These are phyloP conservation scores for Fusarium sp. DNA, from an alignment of 2,329 filamentous ascomycete species.

Conservation along the genomic window DNA sequence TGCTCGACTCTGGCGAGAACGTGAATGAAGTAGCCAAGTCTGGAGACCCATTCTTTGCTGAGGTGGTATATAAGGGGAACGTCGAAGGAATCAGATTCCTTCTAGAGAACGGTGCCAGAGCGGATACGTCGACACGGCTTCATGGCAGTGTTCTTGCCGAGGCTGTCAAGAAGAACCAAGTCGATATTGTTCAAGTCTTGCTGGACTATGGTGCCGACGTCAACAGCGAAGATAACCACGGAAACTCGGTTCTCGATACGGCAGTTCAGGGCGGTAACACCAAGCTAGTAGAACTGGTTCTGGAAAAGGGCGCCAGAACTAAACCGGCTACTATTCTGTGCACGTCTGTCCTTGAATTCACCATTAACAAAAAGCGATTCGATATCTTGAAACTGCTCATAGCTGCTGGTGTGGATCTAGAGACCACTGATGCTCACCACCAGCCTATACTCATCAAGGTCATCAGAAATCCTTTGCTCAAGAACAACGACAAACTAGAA, in stretches of 20 bases:
- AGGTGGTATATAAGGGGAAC: background rate
- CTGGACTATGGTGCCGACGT: background rate
- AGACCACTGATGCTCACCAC: background rate
- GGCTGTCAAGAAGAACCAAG: background rate
- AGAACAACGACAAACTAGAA: conserved; percentile 2
- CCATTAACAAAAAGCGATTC: background rate
- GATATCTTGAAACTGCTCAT: background rate
- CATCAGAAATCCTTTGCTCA: conserved; percentile 3
- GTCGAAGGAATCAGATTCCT: background rate
- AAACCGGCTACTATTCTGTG: background rate
- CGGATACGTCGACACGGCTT: background rate
- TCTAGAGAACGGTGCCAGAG: background rate
- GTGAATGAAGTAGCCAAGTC: background rate
- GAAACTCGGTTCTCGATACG: background rate
- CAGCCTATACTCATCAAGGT: conserved; percentile 15
- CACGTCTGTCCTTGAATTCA: background rate
- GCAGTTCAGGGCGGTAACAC: background rate
- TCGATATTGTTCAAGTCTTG: background rate
- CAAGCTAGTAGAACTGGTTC: background rate
- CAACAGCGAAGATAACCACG: background rate
- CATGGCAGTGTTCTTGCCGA: background rate
- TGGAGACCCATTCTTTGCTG: background rate
- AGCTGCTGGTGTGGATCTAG: background rate
- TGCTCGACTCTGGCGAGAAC: background rate
- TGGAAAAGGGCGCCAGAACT: background rate